Evolutionary conservation across 306 rosid genomes (phyloP).

Genomic region (Erythrophleum fordii): DNA sequence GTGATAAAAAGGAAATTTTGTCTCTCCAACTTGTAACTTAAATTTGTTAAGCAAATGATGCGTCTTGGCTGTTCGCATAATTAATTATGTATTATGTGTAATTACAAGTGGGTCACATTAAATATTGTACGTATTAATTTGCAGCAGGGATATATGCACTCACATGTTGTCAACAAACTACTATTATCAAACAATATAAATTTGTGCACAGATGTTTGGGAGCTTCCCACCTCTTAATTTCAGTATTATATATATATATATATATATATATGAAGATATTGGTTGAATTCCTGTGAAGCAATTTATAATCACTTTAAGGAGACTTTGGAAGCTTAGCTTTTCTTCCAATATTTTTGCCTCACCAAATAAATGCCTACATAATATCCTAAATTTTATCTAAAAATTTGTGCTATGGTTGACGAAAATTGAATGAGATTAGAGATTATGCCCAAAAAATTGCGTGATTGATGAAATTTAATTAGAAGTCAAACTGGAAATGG

Average conservation of each 20-base stretch:
- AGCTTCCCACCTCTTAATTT: constrained; percentile 1
- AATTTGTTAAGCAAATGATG: no score
- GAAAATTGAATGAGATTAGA: no score
- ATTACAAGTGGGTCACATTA: not conserved
- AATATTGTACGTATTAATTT: not conserved
- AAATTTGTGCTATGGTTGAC: no score
- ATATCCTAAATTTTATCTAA: no score
- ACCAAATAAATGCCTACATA: no score
- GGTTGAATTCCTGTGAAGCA: not conserved
- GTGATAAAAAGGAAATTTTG: no score
- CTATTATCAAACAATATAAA: not conserved
- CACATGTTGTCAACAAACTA: not conserved
- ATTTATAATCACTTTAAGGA: not conserved
- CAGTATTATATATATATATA: not conserved
- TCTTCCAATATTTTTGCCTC: not conserved
- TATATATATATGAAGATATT: not conserved
- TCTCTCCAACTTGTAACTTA: no score
- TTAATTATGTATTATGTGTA: not conserved
- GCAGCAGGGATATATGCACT: not conserved
- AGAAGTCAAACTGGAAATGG: not conserved
- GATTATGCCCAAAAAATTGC: no score
- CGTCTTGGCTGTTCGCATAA: no score
- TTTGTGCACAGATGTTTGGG: no score
- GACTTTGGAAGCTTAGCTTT: not conserved
- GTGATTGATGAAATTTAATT: no score